Evolutionary conservation across 495 filamentous ascomycete species (phyloP), one percentile per base, ranked within the genome.

Genomic region (Penicillium bialowiezense): DNA sequence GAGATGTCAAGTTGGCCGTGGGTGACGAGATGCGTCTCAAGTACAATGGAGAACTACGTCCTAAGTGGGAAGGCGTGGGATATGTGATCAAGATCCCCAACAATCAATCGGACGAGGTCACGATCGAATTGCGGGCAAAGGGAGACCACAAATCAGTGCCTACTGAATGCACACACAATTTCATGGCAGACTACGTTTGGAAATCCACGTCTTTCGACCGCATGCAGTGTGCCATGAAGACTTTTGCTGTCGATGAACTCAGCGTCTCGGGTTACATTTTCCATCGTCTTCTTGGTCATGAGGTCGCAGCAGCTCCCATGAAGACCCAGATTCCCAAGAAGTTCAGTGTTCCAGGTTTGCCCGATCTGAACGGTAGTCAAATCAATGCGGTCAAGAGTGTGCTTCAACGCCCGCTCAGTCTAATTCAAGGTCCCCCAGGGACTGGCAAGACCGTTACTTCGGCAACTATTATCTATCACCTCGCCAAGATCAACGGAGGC

Each of bases 41-140:
- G 55, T 99, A 99, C 71, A 93, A 86, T 46, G 93, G 93, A 51
- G 93, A 97, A 69, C 77, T 99, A 34, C 89, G 95, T 17, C 77
- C 90, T 24, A 85, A 91, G 51, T 99, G 93, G 93, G 93, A 99
- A 62, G 93, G 93, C 18, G 95, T 99, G 20, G 93, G 93, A 44
- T 99, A 99, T 68, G 93, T 99, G 43, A 91, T 97, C 71, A 99
- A 99, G 72, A 97, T 99, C 52, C 93, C 93, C 6, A 97, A 99
- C 76, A 97, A 97, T 67, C 90, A 96, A 72, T 96, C 91, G 13
- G 95, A 99, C 58, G 95, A 99, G 63, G 93, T 99, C 41, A 93
- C 90, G 12, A 87, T 99, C 42, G 93, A 99, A 63, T 73, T 99
- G 56, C 87, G 93, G 24, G 86, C 90, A 52, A 90, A 90, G 58